Evolutionary conservation across 192 early-diverging fungal genomes (phyloP), one percentile per base, ranked within the genome.

Genomic region (Backusella circina): DNA sequence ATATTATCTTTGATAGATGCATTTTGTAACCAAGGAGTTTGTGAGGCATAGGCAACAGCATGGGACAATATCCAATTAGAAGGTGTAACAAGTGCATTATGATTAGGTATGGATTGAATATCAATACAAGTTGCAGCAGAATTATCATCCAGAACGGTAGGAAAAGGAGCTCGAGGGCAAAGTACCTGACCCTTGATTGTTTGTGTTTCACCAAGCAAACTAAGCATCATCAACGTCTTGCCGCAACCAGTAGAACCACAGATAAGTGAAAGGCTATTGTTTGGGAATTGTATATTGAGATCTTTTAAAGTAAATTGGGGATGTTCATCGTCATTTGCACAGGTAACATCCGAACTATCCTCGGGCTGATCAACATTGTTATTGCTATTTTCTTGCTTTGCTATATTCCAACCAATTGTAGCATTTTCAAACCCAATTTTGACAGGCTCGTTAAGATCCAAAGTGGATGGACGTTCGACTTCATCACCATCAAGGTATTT

Each of bases 161-260:
- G 64, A 6, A 82, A 37, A 15, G 69, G 35, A 12, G 73, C 32
- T 13, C 66, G 75, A 5, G 85, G 85, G 38, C 80, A 78, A 54
- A 83, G 75, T 1, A 83, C 81, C 5, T 68, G 50, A 5, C 88
- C 88, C 26, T 38, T 30, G 23, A 41, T 26, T 3, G 67, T 30
- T 6, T 33, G 44, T 65, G 78, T 57, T 82, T 97, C 95, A 36
- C 95, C 93, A 21, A 98, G 80, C 4, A 98, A 85, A 10, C 94
- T 94, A 65, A 93, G 78, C 35, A 97, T 74, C 30, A 99, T 77
- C 30, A 91, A 87, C 0, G 92, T 90, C 81, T 99, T 99, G 36
- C 98, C 96, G 9, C 90, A 85, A 4, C 93, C 96, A 9, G 95
- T 97, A 8, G 93, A 73, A 32, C 97, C 97, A 30, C 85, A 89